phyloP scores from a whole-genome alignment of 139 green algal species.

The Medakamo hakoo region DNA sequence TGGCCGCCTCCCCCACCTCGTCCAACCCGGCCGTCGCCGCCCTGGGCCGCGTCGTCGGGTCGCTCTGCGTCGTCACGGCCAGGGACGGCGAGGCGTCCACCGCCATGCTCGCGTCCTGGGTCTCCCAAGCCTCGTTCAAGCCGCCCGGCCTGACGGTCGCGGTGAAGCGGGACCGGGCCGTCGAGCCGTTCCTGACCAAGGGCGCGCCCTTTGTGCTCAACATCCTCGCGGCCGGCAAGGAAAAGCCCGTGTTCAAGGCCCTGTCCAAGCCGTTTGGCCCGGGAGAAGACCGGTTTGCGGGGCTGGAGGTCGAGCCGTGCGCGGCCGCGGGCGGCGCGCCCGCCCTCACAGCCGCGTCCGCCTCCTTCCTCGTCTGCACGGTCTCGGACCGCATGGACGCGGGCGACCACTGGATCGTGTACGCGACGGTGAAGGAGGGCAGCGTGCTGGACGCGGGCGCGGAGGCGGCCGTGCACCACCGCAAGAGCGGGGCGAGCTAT shows the following conservation, averaged over 20 bases:
- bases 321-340: conserved; percentile 29
- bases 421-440: conserved; percentile 52
- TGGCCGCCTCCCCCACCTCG: no score
- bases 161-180: conserved; percentile 80
- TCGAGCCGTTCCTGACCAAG: conserved; percentile 56
- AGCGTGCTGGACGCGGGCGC: conserved; percentile 43
- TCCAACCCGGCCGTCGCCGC: conserved; percentile 17
- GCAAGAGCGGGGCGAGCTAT: conserved; percentile 69
- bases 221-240: conserved; percentile 56
- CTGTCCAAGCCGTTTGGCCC: conserved; percentile 68
- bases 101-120: conserved; percentile 87
- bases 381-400: conserved; percentile 49
- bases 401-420: conserved; percentile 71
- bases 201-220: conserved; percentile 67
- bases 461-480: conserved; percentile 61
- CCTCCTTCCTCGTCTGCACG: conserved; percentile 52
- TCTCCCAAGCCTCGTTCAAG: conserved; percentile 75
- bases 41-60: conserved; percentile 75
- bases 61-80: conserved; percentile 73
- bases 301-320: conserved; percentile 25
- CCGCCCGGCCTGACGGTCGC: conserved; percentile 81
- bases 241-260: conserved; percentile 42
- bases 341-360: conserved; percentile 19
- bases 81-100: conserved; percentile 52
- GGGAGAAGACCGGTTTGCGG: conserved; percentile 68